Evolutionary conservation across 2,329 filamentous ascomycete species (phyloP), one percentile per base, ranked within the genome.

Genomic region (Teratosphaeriaceae sp.): DNA sequence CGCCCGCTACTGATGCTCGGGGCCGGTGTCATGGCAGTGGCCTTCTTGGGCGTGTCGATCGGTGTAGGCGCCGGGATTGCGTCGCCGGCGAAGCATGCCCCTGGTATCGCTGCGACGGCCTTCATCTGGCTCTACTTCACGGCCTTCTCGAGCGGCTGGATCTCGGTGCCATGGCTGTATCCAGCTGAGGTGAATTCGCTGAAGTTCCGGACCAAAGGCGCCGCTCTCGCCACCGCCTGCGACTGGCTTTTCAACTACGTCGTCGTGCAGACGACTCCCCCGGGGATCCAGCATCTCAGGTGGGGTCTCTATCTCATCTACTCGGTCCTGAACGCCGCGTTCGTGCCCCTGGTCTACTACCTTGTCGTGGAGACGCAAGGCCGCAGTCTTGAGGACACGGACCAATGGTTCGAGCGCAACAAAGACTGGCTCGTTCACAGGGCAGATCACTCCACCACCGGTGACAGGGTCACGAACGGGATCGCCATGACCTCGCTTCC

Each of bases 141-240:
- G 3, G 78, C 78, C 39, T 84, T 84, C 50, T 80, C 79, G 24
- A 79, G 79, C 0, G 79, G 73, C 9, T 57, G 54, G 33, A 55
- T 57, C n/a, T 53, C 89, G 1, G 92, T 97, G 48, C 90, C 90
- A 7, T 97, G 90, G 90, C 72, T 96, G 13, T 95, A 96, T 62
- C 90, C 90, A 5, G 88, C 90, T 5, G 90, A 97, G 72, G 95
- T 96, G 68, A 74, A 96, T 22, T 89, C 90, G 3, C 74, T 96
- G 45, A 94, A 87, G 69, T 95, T 96, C 61, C 83, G 90, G 56
- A 92, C 90, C 47, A 96, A 96, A 71, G 90, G 89, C 48, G 88
- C 89, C 42, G 94, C 88, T 74, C 68, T 96, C 62, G 95, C 89
- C 45, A 96, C 89, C 1, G 89, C 52, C 2, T 50, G 46, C 30